Evolutionary conservation across 2,329 filamentous ascomycete species (phyloP), one percentile per base, ranked within the genome.

Genomic region (Diaporthe citriasiana): DNA sequence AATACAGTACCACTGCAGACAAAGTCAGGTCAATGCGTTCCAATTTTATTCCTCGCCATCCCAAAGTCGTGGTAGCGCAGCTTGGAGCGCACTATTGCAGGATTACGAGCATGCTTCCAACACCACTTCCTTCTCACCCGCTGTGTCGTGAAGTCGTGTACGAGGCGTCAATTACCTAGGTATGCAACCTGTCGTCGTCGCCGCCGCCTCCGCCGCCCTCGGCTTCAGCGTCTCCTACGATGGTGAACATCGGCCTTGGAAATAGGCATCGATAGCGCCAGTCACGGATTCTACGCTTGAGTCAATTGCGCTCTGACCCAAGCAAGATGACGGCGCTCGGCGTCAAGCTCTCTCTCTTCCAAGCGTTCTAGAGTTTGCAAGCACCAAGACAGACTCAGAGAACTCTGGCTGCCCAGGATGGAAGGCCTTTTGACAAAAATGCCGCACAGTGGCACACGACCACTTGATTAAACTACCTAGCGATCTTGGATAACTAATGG

Each of bases 1-100:
- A 66, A 53, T 4, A 68, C 25, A n/a, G n/a, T n/a, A n/a, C n/a
- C n/a, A n/a, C n/a, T n/a, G n/a, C 60, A 25, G 45, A 51, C n/a
- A 27, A 53, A 40, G 63, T 68, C 47, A 27, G n/a, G 63, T 68
- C 47, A 68, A 68, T 68, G 63, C 63, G 63, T 51, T 50, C 63
- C 63, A 68, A 38, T 68, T 50, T 40, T 53, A 25, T 25, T 40
- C 25, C 27, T 25, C 63, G 19, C 63, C 47, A 68, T 27, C 15
- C 63, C 63, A 2, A 40, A 40, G 47, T 13, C 47, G 63, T 40
- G 6, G 33, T 53, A 68, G 47, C n/a, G 45, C 45, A 12, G 15
- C 17, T 10, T 10, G 17, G 17, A 33, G 25, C 17, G 15, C n/a
- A n/a, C 33, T 66, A 15, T n/a, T 19, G 22, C 13, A 9, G 30